phyloP scores from a whole-genome alignment of 495 filamentous ascomycete species.

The Podospora pseudopauciseta region DNA sequence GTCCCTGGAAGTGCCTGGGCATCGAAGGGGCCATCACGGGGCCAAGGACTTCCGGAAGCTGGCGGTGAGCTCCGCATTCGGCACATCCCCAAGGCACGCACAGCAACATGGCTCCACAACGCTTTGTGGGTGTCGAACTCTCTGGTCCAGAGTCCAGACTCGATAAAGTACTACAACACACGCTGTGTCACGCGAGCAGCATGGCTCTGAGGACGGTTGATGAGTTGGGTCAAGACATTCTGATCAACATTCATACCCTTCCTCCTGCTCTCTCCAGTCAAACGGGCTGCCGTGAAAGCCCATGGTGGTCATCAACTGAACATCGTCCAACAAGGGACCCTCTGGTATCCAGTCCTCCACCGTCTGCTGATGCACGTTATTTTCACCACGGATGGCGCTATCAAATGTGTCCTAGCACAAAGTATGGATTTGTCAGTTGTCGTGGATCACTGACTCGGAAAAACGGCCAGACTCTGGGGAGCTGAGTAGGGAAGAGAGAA shows the following conservation, averaged over 20 bases:
- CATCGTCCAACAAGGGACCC: conserved; percentile 3
- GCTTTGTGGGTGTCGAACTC: no score
- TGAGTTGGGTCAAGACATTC: no score
- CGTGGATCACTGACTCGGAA: neutral
- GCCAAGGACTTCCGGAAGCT: neutral
- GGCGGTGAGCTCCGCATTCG: conserved; percentile 5
- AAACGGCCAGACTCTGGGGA: neutral
- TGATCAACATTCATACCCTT: neutral
- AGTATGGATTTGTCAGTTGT: neutral
- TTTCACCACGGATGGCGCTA: neutral
- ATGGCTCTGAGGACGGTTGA: neutral
- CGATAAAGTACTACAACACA: neutral
- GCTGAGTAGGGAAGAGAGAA: neutral
- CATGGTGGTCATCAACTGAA: conserved; percentile 5
- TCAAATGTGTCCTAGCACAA: conserved; percentile 3
- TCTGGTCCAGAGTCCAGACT: neutral
- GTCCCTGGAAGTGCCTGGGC: neutral
- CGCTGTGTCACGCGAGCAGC: neutral
- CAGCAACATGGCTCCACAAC: neutral
- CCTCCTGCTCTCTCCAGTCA: neutral
- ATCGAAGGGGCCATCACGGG: neutral
- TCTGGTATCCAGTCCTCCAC: conserved; percentile 7
- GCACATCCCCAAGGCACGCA: neutral
- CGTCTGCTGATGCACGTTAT: conserved; percentile 1
- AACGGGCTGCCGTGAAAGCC: conserved; percentile 6